Conservation (phyloP, 1,284 basidiomycete species). For the Gymnopus androsaceus region DNA sequence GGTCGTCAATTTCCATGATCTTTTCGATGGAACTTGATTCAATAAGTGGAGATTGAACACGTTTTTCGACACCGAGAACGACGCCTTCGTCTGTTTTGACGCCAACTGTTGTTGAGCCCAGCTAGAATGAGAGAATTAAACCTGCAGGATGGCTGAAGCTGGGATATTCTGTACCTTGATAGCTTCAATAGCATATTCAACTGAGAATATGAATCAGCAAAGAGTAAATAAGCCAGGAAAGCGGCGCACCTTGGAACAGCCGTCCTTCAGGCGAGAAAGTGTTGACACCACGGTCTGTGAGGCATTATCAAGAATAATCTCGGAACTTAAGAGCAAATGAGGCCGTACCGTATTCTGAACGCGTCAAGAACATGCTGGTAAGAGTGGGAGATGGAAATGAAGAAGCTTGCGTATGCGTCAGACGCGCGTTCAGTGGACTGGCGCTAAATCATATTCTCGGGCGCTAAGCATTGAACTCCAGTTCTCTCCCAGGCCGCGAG, state of each 20-base stretch:
- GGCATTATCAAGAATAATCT: not conserved
- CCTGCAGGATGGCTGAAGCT: not conserved
- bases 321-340: not conserved
- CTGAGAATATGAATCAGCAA: slow-evolving; percentile 42
- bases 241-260: slow-evolving; percentile 78
- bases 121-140: slow-evolving; percentile 46
- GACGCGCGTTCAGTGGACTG: slow-evolving; percentile 41
- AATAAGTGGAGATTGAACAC: slow-evolving; percentile 94
- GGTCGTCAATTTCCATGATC: slow-evolving; percentile 99
- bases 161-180: slow-evolving; percentile 84
- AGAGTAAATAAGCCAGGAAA: not conserved
- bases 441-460: too few species aligned
- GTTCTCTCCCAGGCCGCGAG: too few species aligned
- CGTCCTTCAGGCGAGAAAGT: slow-evolving; percentile 98
- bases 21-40: slow-evolving; percentile 98
- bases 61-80: slow-evolving; percentile 96
- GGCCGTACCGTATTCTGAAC: slow-evolving; percentile 84
- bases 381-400: slow-evolving; percentile 23
- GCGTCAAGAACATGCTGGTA: slow-evolving; percentile 81
- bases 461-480: too few species aligned
- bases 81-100: slow-evolving; percentile 87
- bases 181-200: slow-evolving; percentile 99
- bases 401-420: slow-evolving; percentile 30
- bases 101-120: slow-evolving; percentile 97
- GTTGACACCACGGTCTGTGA: slow-evolving; percentile 92